Evolutionary conservation across 805 yeast genomes (phyloP).

Genomic region (Komagataella mondaviorum): DNA sequence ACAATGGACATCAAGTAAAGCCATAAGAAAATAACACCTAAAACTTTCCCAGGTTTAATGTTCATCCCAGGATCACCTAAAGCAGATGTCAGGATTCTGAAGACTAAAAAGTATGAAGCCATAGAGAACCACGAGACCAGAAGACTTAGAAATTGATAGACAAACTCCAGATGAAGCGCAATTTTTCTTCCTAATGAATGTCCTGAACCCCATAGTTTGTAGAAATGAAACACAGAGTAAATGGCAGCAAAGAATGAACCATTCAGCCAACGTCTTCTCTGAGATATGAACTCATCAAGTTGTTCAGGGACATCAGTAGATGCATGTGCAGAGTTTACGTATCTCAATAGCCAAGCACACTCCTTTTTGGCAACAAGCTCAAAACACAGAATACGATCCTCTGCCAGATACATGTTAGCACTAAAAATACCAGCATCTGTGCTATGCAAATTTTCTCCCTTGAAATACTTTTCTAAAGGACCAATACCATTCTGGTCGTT

Average conservation of each 20-base stretch:
- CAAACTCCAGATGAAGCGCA: slow-evolving; percentile 61
- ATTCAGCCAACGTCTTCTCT: slow-evolving; percentile 92
- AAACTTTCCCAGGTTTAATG: slow-evolving; percentile 61
- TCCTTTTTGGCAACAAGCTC: slow-evolving; percentile 81
- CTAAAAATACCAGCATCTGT: slow-evolving; percentile 72
- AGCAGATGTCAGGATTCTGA: slow-evolving; percentile 73
- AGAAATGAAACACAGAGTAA: slow-evolving; percentile 70
- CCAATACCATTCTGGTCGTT: slow-evolving; percentile 40
- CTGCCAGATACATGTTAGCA: slow-evolving; percentile 94
- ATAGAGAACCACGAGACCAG: slow-evolving; percentile 87
- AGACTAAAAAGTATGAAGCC: slow-evolving; percentile 82
- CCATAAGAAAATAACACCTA: slow-evolving; percentile 77
- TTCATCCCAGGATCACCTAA: slow-evolving; percentile 49
- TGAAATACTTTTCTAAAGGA: slow-evolving; percentile 81
- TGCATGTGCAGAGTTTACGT: slow-evolving; percentile 80
- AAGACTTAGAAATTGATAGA: slow-evolving; percentile 63
- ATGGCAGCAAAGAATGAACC: slow-evolving; percentile 94
- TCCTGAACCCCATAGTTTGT: slow-evolving; percentile 63
- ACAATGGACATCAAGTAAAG: slow-evolving; percentile 68
- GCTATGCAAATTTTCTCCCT: slow-evolving; percentile 77
- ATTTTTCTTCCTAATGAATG: slow-evolving; percentile 61
- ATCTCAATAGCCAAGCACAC: slow-evolving; percentile 66
- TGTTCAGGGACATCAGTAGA: slow-evolving; percentile 93
- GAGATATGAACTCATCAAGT: slow-evolving; percentile 76
- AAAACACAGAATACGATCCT: slow-evolving; percentile 89